phyloP scores from a whole-genome alignment of 2,329 filamentous ascomycete species.

The Colletotrichum chrysophilum region DNA sequence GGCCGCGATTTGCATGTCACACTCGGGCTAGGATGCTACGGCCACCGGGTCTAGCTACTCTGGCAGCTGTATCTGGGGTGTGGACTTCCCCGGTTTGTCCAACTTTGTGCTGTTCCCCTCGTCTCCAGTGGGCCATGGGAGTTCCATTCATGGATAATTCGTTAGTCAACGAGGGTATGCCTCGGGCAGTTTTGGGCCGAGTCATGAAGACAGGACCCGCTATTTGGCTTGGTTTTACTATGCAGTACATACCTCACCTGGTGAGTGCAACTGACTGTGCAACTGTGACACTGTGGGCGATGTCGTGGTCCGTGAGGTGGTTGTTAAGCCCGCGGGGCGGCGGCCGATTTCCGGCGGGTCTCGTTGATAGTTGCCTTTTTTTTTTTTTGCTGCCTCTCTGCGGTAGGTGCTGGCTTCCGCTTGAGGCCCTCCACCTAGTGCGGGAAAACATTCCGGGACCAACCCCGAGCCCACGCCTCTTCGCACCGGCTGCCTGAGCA shows the following conservation, averaged over 20 bases:
- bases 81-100: constrained; percentile 5
- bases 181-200: constrained; percentile 17
- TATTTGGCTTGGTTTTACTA: not conserved
- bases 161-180: constrained; percentile 3
- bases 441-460: constrained; percentile 12
- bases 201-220: not conserved
- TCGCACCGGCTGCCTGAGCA: not conserved
- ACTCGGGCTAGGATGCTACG: not conserved
- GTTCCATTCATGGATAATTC: constrained; percentile 21
- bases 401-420: not conserved
- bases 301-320: not conserved
- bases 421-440: not conserved
- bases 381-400: not conserved
- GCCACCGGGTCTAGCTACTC: not conserved
- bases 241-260: not conserved
- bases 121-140: not conserved
- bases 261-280: too few species aligned
- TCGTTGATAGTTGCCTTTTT: constrained; percentile 1
- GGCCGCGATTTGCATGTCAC: not conserved
- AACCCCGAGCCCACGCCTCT: not conserved
- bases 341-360: not conserved
- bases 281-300: not conserved
- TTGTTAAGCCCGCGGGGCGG: not conserved
- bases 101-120: not conserved
- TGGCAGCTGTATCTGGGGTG: not conserved